phyloP scores from a whole-genome alignment of 2,329 filamentous ascomycete genomes.

The Diaporthe eres region DNA sequence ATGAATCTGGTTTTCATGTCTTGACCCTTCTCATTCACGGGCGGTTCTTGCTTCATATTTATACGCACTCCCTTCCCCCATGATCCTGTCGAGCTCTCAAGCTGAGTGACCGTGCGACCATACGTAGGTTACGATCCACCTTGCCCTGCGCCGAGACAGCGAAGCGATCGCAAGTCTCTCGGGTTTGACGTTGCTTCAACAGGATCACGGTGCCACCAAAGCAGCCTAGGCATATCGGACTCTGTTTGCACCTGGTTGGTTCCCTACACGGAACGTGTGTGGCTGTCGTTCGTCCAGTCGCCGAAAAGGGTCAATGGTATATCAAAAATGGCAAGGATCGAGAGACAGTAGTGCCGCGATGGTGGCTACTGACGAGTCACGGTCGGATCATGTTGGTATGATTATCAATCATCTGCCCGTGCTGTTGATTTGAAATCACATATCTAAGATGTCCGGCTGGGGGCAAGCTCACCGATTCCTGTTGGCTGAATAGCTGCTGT shows the following conservation, averaged over 20 bases:
- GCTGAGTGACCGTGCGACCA: not conserved
- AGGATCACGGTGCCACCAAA: not conserved
- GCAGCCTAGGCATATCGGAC: not conserved
- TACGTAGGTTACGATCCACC: not conserved
- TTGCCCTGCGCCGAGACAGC: not conserved
- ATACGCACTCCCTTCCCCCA: not conserved
- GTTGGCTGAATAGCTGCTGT: not conserved
- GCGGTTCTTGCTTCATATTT: not conserved
- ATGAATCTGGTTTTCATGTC: not conserved
- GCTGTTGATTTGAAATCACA: constrained; percentile 20
- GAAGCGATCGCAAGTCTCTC: not conserved
- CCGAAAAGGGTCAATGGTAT: not conserved
- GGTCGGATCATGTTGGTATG: not conserved
- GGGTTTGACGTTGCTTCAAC: not conserved
- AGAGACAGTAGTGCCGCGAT: not conserved
- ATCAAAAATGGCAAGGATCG: constrained; percentile 7
- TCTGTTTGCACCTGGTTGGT: not conserved
- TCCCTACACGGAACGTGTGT: not conserved
- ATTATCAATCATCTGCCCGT: constrained; percentile 14
- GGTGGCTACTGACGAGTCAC: not conserved
- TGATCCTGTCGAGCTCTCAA: not conserved
- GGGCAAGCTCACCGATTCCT: not conserved
- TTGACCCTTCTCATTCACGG: not conserved
- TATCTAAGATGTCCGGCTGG: not conserved
- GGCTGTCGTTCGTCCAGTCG: not conserved